A percentile compares a stretch with the other conserved stretches of the same genome.
Conservation (phyloP, 306 rosid genomes). For the barrel medic (Medicago truncatula) region DNA sequence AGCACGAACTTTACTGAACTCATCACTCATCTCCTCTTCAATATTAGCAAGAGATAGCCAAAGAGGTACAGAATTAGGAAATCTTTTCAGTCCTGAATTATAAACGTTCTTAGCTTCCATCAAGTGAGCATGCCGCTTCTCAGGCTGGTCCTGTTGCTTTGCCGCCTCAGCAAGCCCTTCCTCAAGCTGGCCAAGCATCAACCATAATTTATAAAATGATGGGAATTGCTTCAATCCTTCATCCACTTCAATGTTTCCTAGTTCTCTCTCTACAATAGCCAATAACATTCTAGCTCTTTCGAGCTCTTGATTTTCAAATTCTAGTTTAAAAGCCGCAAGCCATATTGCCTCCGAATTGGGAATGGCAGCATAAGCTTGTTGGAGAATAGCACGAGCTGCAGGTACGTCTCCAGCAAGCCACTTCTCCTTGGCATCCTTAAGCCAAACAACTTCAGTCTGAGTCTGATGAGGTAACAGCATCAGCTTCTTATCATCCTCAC, state of each 20-base stretch:
- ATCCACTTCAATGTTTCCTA: slow-evolving; percentile 73
- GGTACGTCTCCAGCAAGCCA: slow-evolving; percentile 97
- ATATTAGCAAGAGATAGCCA: slow-evolving; percentile 90
- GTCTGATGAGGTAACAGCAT: slow-evolving; percentile 77
- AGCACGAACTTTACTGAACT: slow-evolving; percentile 58
- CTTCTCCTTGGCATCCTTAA: slow-evolving; percentile 95
- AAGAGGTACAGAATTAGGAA: slow-evolving; percentile 68
- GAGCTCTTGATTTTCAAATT: slow-evolving; percentile 86
- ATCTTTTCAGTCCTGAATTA: slow-evolving; percentile 72
- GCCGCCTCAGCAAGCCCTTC: slow-evolving; percentile 58
- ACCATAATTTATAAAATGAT: slow-evolving; percentile 81
- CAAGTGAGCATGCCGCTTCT: slow-evolving; percentile 62
- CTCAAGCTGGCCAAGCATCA: slow-evolving; percentile 94
- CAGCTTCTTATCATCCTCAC: too few species aligned
- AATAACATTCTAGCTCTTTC: slow-evolving; percentile 82
- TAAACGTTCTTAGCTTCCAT: slow-evolving; percentile 80
- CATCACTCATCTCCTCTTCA: slow-evolving; percentile 62
- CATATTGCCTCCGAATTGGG: slow-evolving; percentile 92
- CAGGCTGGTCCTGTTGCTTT: slow-evolving; percentile 53
- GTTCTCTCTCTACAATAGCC: slow-evolving; percentile 84
- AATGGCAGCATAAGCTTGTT: slow-evolving; percentile 89
- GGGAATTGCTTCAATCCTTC: slow-evolving; percentile 82
- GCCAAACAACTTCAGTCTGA: slow-evolving; percentile 98
- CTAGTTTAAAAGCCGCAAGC: slow-evolving; percentile 94
- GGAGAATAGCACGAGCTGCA: slow-evolving; percentile 85